Evolutionary conservation across 805 yeast species (phyloP).

Genomic region (Candida qinlingensis): DNA sequence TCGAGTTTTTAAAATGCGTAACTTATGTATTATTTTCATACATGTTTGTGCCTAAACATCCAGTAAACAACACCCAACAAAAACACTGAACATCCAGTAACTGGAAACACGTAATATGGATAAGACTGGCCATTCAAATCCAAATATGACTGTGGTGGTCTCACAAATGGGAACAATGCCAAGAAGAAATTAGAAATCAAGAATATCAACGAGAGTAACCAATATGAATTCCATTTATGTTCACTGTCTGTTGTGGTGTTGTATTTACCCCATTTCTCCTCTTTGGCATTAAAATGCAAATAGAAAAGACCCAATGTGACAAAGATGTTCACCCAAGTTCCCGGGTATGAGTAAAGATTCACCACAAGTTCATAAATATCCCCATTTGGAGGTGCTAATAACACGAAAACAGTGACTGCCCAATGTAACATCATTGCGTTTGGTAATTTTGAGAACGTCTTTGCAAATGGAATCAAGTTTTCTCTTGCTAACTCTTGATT

Average conservation of each 20-base stretch:
- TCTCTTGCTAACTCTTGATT: conserved; percentile 53
- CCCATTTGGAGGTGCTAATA: conserved; percentile 55
- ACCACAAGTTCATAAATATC: conserved; percentile 61
- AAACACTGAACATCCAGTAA: conserved; percentile 44
- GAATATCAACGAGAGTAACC: conserved; percentile 31
- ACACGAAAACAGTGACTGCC: conserved; percentile 46
- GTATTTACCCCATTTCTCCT: conserved; percentile 37
- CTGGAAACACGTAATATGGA: conserved; percentile 56
- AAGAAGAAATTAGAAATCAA: conserved; percentile 42
- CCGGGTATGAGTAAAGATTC: conserved; percentile 59
- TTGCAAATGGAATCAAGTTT: conserved; percentile 43
- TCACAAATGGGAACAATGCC: conserved; percentile 51
- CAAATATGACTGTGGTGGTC: conserved; percentile 36
- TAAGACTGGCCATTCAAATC: conserved; percentile 27
- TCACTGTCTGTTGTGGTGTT: conserved; percentile 6
- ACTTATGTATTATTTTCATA: too few relatives aligned
- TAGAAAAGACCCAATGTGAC: conserved; percentile 50
- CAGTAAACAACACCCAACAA: conserved; percentile 39
- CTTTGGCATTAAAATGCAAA: conserved; percentile 36
- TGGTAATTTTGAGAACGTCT: conserved; percentile 36
- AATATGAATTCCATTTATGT: conserved; percentile 26
- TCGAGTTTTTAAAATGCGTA: too few relatives aligned
- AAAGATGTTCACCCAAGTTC: conserved; percentile 50
- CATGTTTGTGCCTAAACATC: conserved; percentile 13
- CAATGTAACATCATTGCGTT: conserved; percentile 50